Base-by-base conservation (phyloP, 148 eudicot genomes). In the Hydrangea macrophylla region DNA sequence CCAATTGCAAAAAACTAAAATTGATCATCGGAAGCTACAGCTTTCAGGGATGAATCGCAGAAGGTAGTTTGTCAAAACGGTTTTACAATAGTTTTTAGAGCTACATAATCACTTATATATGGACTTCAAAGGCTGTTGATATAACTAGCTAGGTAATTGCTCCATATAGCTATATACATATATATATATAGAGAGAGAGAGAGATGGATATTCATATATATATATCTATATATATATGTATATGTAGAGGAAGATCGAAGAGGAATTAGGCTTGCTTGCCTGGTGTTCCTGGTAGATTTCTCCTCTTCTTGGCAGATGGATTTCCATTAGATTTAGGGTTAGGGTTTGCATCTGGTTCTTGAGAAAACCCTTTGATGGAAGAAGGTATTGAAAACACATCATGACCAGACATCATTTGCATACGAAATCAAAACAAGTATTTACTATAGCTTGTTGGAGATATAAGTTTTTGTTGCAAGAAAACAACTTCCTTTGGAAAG, bases 231-330 rank as follows among this genome's bases (percentile, higher is more conserved):
- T 65, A 50, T 65, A 4, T 8, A 15, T 57, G 9, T 26, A 9
- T 25, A 24, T 9, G 20, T 27, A 57, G 3, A 30, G n/a, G 9
- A n/a, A 32, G 60, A 66, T 33, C 32, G 22, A n/a, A 28, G 61
- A 55, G 17, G 35, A n/a, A 15, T 45, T 1, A 45, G 33, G 28
- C 6, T 30, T 35, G 67, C 78, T 72, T 83, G 72, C 90, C 90
- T 81, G 90, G 90, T 55, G 90, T 86, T 72, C 90, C 90, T 4
- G 88, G 90, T 23, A 77, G 84, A 77, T 86, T 86, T 68, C 90
- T 77, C 72, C 70, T 82, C 88, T 86, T 86, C 82, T 84, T 84
- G 55, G 70, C 23, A 1, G 60, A 50, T 0, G 75, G 69, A n/a
- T 65, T 81, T 35, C 74, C 30, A 69, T 39, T 81, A 65, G 82